Conservation (phyloP, 202 grass and related monocot species). For the Dendrocalamus latiflorus region DNA sequence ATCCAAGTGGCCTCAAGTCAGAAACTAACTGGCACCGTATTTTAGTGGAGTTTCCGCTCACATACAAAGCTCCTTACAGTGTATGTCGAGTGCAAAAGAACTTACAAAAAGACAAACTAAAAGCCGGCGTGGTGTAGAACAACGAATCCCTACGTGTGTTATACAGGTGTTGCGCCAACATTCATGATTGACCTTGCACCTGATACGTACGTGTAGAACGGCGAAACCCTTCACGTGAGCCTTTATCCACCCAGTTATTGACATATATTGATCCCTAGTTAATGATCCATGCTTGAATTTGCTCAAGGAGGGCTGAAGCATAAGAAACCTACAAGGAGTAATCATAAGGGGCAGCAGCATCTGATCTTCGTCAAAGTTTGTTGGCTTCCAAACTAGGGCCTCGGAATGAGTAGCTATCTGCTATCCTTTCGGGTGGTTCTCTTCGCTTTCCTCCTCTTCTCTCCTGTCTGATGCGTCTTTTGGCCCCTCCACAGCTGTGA, state of each 20-base stretch:
- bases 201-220: no score
- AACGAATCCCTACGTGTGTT: no score
- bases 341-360: conserved; percentile 29
- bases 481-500: conserved; percentile 23
- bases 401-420: conserved; percentile 23
- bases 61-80: background rate
- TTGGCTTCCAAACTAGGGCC: conserved; percentile 29
- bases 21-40: background rate
- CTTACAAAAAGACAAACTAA: background rate
- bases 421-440: conserved; percentile 37
- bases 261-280: background rate
- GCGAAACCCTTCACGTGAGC: background rate
- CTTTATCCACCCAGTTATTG: background rate
- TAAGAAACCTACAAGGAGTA: background rate
- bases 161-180: no score
- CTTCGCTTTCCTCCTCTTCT: no score
- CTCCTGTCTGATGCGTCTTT: conserved; percentile 23
- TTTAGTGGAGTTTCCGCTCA: conserved; percentile 4
- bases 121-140: background rate
- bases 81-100: background rate
- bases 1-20: background rate
- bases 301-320: background rate
- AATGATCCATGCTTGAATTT: background rate
- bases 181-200: no score
- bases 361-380: conserved; percentile 31